Conservation (phyloP, 1,284 basidiomycete species). For the Earliella scabrosa region DNA sequence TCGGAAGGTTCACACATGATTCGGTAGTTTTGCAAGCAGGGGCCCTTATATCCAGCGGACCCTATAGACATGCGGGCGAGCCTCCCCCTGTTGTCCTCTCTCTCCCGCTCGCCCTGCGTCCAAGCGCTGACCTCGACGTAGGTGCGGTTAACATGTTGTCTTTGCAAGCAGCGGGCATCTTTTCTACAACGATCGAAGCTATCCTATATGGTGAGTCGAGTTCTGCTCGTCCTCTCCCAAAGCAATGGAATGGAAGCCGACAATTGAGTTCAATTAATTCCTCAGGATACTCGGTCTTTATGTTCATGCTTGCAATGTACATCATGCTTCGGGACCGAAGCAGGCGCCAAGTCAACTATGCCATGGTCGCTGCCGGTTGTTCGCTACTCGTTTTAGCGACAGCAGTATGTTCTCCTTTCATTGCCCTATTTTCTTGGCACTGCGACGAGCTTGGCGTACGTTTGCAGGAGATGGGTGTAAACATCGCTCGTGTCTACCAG, state of each 20-base stretch:
- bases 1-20: neutral
- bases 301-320: constrained; percentile 35
- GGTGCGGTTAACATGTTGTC: constrained; percentile 9
- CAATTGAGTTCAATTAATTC: neutral
- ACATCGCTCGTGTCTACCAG: constrained; percentile 25
- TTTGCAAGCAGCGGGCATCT: constrained; percentile 25
- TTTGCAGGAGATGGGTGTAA: constrained; percentile 30
- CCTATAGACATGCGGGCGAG: neutral
- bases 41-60: constrained; percentile 3
- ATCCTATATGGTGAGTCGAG: constrained; percentile 31
- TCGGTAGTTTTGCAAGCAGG: constrained; percentile 4
- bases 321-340: constrained; percentile 28
- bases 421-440: no score
- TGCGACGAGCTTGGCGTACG: neutral
- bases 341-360: constrained; percentile 24
- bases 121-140: neutral
- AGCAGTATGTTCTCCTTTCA: constrained; percentile 19
- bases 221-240: no score
- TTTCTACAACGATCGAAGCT: constrained; percentile 31
- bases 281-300: constrained; percentile 32
- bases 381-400: constrained; percentile 31
- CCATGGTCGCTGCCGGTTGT: constrained; percentile 19
- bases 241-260: neutral
- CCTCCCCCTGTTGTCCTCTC: neutral
- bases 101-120: neutral